Conservation (phyloP, 495 filamentous ascomycete species). For the Platismatia glauca region DNA sequence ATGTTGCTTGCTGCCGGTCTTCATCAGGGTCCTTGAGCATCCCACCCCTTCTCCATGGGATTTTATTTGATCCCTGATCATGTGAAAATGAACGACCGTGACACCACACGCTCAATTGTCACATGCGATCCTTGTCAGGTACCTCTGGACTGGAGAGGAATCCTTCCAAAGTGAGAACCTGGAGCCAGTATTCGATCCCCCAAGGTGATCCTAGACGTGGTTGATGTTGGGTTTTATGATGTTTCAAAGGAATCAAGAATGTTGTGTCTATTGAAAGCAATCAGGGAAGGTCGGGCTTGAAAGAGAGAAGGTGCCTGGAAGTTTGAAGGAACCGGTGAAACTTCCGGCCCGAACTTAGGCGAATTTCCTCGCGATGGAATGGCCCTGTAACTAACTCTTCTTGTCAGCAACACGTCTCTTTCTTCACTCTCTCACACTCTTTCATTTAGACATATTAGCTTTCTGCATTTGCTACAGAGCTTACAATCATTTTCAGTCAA, state of each 20-base stretch:
- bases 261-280: not conserved
- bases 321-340: not conserved
- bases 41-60: not conserved
- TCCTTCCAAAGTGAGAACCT: not conserved
- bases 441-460: not conserved
- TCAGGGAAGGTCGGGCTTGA: too few species aligned
- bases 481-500: conserved; percentile 3
- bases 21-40: not conserved
- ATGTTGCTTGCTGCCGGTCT: not conserved
- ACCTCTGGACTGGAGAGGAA: not conserved
- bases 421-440: not conserved
- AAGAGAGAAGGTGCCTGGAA: too few species aligned
- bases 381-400: not conserved
- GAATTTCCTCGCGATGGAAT: not conserved
- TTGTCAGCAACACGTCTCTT: not conserved
- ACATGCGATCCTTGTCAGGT: not conserved
- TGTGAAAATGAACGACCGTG: not conserved
- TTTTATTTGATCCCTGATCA: not conserved
- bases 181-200: not conserved
- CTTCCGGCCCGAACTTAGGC: not conserved
- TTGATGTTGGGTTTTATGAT: too few species aligned
- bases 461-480: not conserved
- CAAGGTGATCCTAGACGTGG: not conserved
- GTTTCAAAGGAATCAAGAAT: not conserved
- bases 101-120: not conserved